These are phyloP conservation scores for Aspergillus fijiensis DNA, from an alignment of 2,329 filamentous ascomycete genomes.

Conservation along the genomic window DNA sequence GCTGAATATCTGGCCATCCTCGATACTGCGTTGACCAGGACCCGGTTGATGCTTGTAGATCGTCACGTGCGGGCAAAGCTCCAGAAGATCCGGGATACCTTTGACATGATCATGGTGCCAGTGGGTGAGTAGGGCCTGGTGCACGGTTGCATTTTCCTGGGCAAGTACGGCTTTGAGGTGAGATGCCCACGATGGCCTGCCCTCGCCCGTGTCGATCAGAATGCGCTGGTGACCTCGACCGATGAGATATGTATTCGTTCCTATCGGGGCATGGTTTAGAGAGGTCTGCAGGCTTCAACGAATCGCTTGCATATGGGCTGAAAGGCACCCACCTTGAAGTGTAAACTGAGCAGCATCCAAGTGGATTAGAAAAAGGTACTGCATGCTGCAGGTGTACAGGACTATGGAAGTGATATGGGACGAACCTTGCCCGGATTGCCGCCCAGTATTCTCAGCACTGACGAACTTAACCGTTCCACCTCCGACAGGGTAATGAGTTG, in stretches of 20 bases:
- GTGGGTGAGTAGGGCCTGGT: conserved; percentile 77
- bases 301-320: neutral
- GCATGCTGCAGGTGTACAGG: neutral
- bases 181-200: conserved; percentile 69
- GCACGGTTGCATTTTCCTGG: conserved; percentile 67
- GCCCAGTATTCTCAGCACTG: conserved; percentile 79
- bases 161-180: conserved; percentile 64
- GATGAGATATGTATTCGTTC: conserved; percentile 93
- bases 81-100: conserved; percentile 69
- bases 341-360: conserved; percentile 47
- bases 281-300: neutral
- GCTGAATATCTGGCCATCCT: conserved; percentile 54
- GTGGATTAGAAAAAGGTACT: neutral
- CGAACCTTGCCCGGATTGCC: conserved; percentile 82
- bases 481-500: conserved; percentile 66
- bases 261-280: conserved; percentile 30
- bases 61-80: conserved; percentile 60
- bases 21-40: conserved; percentile 53
- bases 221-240: conserved; percentile 72
- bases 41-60: conserved; percentile 67
- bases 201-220: conserved; percentile 88
- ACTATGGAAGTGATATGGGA: neutral
- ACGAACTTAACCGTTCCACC: conserved; percentile 73
- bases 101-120: conserved; percentile 87
- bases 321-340: conserved; percentile 52